Evolutionary conservation across 495 filamentous ascomycete genomes (phyloP).

Genomic region (Mycothermus thermophilus): DNA sequence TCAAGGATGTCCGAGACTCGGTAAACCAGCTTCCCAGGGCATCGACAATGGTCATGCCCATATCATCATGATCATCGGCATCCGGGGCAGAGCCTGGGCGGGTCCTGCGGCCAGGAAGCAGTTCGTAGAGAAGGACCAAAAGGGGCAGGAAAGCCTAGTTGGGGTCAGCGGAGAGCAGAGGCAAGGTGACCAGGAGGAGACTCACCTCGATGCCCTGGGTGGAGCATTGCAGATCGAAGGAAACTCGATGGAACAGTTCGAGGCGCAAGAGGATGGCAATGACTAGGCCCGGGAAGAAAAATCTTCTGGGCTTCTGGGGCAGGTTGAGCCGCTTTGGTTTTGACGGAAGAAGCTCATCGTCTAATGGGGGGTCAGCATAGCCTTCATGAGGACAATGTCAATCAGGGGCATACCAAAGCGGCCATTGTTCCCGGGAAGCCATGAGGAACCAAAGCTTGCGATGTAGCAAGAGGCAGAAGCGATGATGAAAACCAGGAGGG

Average conservation of each 20-base stretch:
- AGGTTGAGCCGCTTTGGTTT: slow-evolving; percentile 19
- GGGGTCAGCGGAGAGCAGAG: slow-evolving; percentile 3
- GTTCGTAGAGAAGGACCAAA: slow-evolving; percentile 25
- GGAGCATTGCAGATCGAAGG: slow-evolving; percentile 28
- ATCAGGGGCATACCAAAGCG: slow-evolving; percentile 22
- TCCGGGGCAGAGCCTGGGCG: not conserved
- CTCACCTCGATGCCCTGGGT: slow-evolving; percentile 29
- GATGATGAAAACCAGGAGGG: slow-evolving; percentile 19
- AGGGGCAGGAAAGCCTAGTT: slow-evolving; percentile 26
- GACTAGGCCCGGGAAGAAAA: slow-evolving; percentile 27
- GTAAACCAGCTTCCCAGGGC: slow-evolving; percentile 24
- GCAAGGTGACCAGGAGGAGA: not conserved
- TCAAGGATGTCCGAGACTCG: slow-evolving; percentile 16
- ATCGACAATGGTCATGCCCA: slow-evolving; percentile 24
- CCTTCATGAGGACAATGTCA: too few relatives aligned
- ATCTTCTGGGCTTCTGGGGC: slow-evolving; percentile 30
- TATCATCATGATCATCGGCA: slow-evolving; percentile 21
- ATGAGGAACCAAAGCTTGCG: slow-evolving; percentile 26
- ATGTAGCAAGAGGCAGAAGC: slow-evolving; percentile 24
- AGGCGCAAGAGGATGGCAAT: slow-evolving; percentile 28
- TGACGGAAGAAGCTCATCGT: slow-evolving; percentile 22
- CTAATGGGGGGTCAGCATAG: too few relatives aligned
- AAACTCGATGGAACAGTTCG: slow-evolving; percentile 25
- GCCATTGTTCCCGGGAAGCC: slow-evolving; percentile 33
- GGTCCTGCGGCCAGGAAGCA: slow-evolving; percentile 20